phyloP scores from a whole-genome alignment of 495 filamentous ascomycete species.

The Penicillium manginii region DNA sequence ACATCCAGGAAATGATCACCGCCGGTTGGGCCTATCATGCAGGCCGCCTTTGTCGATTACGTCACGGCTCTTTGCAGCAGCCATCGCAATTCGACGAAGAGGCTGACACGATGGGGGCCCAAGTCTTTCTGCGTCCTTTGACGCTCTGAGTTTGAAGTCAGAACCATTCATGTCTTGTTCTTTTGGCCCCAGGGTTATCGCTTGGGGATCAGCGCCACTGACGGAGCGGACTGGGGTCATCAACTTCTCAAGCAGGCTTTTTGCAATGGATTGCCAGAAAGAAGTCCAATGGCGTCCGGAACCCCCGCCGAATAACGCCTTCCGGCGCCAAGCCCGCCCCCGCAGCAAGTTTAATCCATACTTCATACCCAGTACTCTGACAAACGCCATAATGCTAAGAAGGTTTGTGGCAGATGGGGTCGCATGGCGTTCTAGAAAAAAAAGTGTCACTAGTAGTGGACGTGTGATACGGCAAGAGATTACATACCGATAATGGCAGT shows the following conservation, averaged over 20 bases:
- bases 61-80: constrained; percentile 9
- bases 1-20: constrained; percentile 17
- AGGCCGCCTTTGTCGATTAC: constrained; percentile 6
- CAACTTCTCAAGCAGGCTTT: neutral
- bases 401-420: no score
- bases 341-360: neutral
- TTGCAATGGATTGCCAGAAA: neutral
- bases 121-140: neutral
- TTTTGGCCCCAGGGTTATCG: neutral
- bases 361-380: no score
- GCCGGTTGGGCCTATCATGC: constrained; percentile 15
- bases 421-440: no score
- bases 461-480: no score
- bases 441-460: no score
- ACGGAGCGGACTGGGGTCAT: constrained; percentile 6
- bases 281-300: neutral
- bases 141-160: neutral
- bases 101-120: neutral
- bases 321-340: neutral
- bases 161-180: neutral
- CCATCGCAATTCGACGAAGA: neutral
- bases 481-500: no score
- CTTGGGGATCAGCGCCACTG: neutral
- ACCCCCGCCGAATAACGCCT: neutral
- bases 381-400: no score